Percentiles rank a stretch among this genome's conserved stretches.
Evolutionary conservation across 2,329 filamentous ascomycete genomes (phyloP).

Genomic region (Ophiocordyceps unilateralis): DNA sequence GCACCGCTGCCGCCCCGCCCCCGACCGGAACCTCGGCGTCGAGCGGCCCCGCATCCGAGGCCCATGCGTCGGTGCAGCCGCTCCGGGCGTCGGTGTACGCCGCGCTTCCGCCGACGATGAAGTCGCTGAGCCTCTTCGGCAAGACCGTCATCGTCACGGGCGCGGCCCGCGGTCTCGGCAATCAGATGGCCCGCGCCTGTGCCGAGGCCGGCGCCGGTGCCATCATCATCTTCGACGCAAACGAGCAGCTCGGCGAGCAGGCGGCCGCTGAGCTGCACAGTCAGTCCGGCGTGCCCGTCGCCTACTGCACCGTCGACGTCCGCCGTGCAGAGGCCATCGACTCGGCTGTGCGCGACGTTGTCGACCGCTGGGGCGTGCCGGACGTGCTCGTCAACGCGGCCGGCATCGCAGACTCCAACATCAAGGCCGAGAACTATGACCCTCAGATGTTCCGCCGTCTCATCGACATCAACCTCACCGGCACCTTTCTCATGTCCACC

Average conservation of each 20-base stretch:
- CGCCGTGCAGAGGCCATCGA: constrained; percentile 54
- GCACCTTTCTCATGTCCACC: constrained; percentile 62
- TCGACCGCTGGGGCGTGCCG: constrained; percentile 48
- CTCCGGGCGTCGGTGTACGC: constrained; percentile 35
- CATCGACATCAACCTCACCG: constrained; percentile 69
- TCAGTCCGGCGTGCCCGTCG: constrained; percentile 55
- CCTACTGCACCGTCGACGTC: constrained; percentile 67
- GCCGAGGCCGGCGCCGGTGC: constrained; percentile 60
- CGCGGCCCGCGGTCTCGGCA: constrained; percentile 60
- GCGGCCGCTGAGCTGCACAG: constrained; percentile 52
- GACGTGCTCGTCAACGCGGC: constrained; percentile 68
- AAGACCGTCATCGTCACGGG: constrained; percentile 61
- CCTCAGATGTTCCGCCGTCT: constrained; percentile 60
- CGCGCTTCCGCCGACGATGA: constrained; percentile 44
- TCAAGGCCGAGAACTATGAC: constrained; percentile 65
- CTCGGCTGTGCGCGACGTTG: constrained; percentile 48
- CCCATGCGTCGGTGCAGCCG: constrained; percentile 29
- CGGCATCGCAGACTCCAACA: constrained; percentile 70
- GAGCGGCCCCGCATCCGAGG: not conserved
- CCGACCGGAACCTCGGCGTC: not conserved
- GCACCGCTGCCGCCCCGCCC: too few species aligned
- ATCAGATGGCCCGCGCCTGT: constrained; percentile 63
- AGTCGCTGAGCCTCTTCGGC: constrained; percentile 50
- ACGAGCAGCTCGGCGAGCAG: constrained; percentile 56
- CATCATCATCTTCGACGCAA: constrained; percentile 60